phyloP scores from a whole-genome alignment of 2,329 filamentous ascomycete species.

The Cytospora schulzeri region DNA sequence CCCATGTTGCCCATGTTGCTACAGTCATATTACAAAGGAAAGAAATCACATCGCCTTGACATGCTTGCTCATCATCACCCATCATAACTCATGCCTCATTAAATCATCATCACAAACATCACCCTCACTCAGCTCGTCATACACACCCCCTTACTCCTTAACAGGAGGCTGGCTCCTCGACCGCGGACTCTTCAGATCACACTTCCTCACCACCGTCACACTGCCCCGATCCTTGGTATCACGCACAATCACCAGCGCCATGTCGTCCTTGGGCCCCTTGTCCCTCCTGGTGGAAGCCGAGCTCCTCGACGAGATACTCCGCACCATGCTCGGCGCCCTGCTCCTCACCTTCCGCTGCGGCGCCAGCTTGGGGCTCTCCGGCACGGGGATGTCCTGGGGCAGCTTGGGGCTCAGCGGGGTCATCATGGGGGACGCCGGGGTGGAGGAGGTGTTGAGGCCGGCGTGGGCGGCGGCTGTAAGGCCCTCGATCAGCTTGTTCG shows the following conservation, averaged over 20 bases:
- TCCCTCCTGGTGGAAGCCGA: constrained; percentile 19
- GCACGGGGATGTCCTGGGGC: constrained; percentile 3
- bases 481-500: constrained; percentile 27
- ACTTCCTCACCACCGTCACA: constrained; percentile 25
- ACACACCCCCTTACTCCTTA: constrained; percentile 22
- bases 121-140: neutral
- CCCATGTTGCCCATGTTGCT: neutral
- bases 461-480: constrained; percentile 19
- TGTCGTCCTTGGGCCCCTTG: constrained; percentile 21
- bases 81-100: neutral
- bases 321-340: constrained; percentile 25
- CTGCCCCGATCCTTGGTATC: constrained; percentile 23
- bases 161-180: constrained; percentile 23
- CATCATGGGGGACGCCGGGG: neutral
- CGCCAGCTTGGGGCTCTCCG: constrained; percentile 16
- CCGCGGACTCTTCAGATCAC: constrained; percentile 20
- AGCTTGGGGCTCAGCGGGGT: constrained; percentile 16
- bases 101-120: neutral
- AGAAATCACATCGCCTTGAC: neutral
- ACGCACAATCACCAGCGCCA: constrained; percentile 26
- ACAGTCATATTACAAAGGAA: neutral
- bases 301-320: constrained; percentile 25
- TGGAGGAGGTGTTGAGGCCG: neutral
- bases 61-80: neutral
- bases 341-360: constrained; percentile 20